A percentile compares a stretch with the other conserved stretches of the same genome.
phyloP scores from a whole-genome alignment of 2,329 filamentous ascomycete genomes.

The Emmonsiellopsis sp. region DNA sequence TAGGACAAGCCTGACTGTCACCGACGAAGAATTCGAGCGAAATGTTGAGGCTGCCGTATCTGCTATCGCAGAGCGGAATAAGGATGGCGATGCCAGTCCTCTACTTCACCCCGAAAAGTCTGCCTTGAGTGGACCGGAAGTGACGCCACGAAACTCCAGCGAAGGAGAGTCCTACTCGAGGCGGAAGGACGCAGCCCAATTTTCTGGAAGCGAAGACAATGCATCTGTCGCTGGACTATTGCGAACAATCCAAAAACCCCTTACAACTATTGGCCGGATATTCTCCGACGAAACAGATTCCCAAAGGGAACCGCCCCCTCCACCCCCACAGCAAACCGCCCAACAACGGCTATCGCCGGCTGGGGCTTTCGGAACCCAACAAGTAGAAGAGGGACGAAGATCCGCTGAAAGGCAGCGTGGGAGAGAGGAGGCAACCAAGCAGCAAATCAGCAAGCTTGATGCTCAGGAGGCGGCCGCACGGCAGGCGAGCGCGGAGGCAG shows the following conservation, averaged over 20 bases:
- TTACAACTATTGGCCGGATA: constrained; percentile 87
- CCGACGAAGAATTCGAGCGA: constrained; percentile 87
- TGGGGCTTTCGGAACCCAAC: not conserved
- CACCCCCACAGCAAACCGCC: constrained; percentile 19
- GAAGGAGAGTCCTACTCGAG: constrained; percentile 48
- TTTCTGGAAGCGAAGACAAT: constrained; percentile 56
- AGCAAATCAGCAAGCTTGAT: constrained; percentile 41
- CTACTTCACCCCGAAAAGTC: constrained; percentile 37
- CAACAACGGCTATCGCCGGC: not conserved
- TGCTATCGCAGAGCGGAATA: constrained; percentile 85
- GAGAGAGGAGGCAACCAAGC: constrained; percentile 17
- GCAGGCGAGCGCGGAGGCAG: constrained; percentile 81
- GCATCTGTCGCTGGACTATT: constrained; percentile 77
- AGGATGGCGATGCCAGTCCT: constrained; percentile 41
- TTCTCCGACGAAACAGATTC: constrained; percentile 62
- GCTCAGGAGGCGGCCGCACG: constrained; percentile 82
- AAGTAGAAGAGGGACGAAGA: constrained; percentile 16
- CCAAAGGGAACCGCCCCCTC: constrained; percentile 29
- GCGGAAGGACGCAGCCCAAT: constrained; percentile 24
- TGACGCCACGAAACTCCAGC: constrained; percentile 50
- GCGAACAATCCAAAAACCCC: constrained; percentile 79
- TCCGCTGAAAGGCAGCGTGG: constrained; percentile 17
- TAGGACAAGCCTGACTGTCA: constrained; percentile 83
- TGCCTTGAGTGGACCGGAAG: constrained; percentile 43
- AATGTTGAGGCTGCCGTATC: constrained; percentile 96